Conservation (phyloP, 352 stramenopile genomes). For the Globisporangium spiculum region DNA sequence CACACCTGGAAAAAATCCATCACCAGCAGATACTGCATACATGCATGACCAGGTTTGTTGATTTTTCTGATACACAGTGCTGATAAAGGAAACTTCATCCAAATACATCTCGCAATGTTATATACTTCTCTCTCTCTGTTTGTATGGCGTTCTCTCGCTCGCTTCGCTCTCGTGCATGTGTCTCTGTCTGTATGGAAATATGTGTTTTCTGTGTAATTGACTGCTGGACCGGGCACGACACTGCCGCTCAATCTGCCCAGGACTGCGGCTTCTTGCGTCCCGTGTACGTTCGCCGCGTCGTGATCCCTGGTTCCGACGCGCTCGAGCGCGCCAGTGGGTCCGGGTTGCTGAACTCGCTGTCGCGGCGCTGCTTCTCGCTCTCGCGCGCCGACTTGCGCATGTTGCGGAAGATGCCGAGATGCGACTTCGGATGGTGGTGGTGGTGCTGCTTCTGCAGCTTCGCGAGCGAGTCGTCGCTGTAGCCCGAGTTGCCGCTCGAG, state of each 20-base stretch:
- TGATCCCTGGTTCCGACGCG: slow-evolving; percentile 31
- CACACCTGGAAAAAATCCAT: neutral
- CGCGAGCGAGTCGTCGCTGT: slow-evolving; percentile 26
- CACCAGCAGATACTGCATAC: too few relatives aligned
- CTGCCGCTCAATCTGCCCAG: slow-evolving; percentile 56
- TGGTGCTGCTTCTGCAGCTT: neutral
- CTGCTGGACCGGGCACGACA: neutral
- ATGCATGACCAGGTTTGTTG: too few relatives aligned
- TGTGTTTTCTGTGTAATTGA: slow-evolving; percentile 2
- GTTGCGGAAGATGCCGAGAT: slow-evolving; percentile 38
- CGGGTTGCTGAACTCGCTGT: slow-evolving; percentile 29
- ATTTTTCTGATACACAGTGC: neutral
- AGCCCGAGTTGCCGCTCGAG: slow-evolving; percentile 47
- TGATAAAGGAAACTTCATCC: neutral
- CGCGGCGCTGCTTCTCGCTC: slow-evolving; percentile 17
- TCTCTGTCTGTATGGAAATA: neutral
- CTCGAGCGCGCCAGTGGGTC: slow-evolving; percentile 33
- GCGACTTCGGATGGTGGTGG: slow-evolving; percentile 30
- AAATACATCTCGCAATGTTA: slow-evolving; percentile 9
- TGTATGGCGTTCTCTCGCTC: neutral
- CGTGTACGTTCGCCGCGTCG: slow-evolving; percentile 57
- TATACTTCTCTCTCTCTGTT: slow-evolving; percentile 1
- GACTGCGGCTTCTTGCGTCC: slow-evolving; percentile 77
- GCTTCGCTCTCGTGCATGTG: neutral
- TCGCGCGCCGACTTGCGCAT: slow-evolving; percentile 34